A percentile compares a stretch with the other conserved stretches of the same genome.
Conservation (phyloP, 495 filamentous ascomycete genomes). For the Talaromyces stipitatus region DNA sequence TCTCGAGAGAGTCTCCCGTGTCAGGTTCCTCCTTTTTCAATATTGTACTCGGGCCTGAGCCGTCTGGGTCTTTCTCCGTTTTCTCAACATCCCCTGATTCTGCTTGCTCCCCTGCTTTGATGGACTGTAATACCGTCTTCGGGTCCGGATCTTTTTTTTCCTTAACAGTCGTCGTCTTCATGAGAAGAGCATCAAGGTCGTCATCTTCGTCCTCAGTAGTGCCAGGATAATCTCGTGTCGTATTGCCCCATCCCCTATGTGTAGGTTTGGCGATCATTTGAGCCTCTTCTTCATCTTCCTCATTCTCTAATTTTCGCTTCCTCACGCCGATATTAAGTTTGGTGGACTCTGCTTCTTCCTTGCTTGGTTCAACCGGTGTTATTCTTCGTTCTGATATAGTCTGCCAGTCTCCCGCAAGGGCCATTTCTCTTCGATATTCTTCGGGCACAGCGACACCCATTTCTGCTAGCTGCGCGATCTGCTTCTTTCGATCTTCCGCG, state of each 20-base stretch:
- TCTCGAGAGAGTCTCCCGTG: conserved; percentile 22
- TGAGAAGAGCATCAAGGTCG: conserved; percentile 66
- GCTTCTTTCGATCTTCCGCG: conserved; percentile 66
- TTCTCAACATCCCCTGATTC: conserved; percentile 5
- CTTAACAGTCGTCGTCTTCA: conserved; percentile 42
- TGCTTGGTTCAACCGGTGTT: conserved; percentile 14
- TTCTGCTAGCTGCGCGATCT: conserved; percentile 78
- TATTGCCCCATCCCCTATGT: conserved; percentile 68
- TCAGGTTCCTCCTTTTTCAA: conserved; percentile 37
- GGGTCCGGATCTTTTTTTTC: conserved; percentile 12
- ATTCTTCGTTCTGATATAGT: conserved; percentile 53
- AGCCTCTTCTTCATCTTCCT: conserved; percentile 48
- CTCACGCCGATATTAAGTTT: conserved; percentile 42
- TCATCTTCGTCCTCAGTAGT: conserved; percentile 39
- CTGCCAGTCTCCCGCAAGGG: conserved; percentile 87
- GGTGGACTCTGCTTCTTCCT: conserved; percentile 33
- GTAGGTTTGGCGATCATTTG: conserved; percentile 56
- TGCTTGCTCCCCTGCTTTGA: not conserved
- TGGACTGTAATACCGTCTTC: not conserved
- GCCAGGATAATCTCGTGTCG: conserved; percentile 56
- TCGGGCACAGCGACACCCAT: conserved; percentile 84
- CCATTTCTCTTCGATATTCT: conserved; percentile 69
- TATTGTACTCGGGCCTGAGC: conserved; percentile 7
- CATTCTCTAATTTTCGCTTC: conserved; percentile 57
- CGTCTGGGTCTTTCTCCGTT: conserved; percentile 15